Conservation (phyloP, 148 eudicot genomes). For the Simmondsia chinensis region DNA sequence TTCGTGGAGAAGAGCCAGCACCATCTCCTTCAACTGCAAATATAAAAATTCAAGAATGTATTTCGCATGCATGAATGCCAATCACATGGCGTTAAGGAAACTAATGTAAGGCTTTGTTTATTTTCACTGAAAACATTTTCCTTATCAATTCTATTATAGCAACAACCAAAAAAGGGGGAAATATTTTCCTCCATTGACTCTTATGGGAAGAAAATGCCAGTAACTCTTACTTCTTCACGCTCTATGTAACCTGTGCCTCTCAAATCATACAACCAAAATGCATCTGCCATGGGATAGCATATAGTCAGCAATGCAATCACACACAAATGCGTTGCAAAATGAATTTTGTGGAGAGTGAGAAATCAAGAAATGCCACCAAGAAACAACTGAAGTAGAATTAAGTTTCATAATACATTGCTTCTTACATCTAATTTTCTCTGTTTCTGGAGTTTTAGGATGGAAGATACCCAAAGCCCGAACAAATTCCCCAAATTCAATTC, state of each 20-base stretch:
- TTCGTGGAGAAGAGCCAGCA: slow-evolving; percentile 23
- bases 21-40: slow-evolving; percentile 34
- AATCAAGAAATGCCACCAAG: not conserved
- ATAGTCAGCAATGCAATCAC: not conserved
- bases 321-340: not conserved
- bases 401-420: not conserved
- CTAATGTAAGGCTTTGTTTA: too few relatives aligned
- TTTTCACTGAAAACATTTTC: too few relatives aligned
- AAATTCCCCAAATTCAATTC: slow-evolving; percentile 26
- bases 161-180: not conserved
- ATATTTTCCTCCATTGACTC: not conserved
- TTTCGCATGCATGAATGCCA: not conserved
- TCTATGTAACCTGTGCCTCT: slow-evolving; percentile 29
- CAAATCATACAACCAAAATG: slow-evolving; percentile 28
- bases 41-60: not conserved
- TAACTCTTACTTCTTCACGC: slow-evolving; percentile 22
- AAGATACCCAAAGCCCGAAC: slow-evolving; percentile 23
- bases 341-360: not conserved
- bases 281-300: slow-evolving; percentile 15
- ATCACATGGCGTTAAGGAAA: not conserved
- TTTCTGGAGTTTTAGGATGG: slow-evolving; percentile 27
- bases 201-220: not conserved
- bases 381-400: not conserved
- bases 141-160: not conserved
- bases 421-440: slow-evolving; percentile 26